Conservation (phyloP, 2,329 filamentous ascomycete genomes). For the Penicillium sclerotigenum region DNA sequence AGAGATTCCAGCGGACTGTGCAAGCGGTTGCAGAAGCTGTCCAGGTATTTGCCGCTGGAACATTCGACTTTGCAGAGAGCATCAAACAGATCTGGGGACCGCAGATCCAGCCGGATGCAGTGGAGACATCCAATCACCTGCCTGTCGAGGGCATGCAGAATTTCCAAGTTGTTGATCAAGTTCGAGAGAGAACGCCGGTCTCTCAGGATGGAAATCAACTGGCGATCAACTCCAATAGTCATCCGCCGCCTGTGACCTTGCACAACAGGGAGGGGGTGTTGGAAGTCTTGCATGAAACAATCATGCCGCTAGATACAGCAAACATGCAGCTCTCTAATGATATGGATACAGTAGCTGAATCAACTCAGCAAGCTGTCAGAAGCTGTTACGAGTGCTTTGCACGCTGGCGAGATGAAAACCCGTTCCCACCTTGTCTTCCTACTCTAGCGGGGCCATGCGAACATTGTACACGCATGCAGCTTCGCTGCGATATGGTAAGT, state of each 20-base stretch:
- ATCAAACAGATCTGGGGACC: neutral
- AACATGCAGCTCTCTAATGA: neutral
- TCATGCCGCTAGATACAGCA: neutral
- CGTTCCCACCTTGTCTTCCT: neutral
- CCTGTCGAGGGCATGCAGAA: neutral
- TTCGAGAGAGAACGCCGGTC: neutral
- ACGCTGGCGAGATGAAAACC: neutral
- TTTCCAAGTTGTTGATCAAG: neutral
- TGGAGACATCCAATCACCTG: neutral
- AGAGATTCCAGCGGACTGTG: neutral
- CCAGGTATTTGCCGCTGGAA: neutral
- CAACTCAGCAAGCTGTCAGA: neutral
- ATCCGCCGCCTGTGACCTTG: neutral
- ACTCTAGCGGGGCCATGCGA: neutral
- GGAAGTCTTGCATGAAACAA: neutral
- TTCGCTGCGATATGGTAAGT: neutral
- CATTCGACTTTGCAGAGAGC: neutral
- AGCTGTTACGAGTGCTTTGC: neutral
- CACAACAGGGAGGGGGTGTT: neutral
- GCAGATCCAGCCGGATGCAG: neutral
- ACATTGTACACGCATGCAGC: neutral
- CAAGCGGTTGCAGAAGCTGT: neutral
- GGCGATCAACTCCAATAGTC: neutral
- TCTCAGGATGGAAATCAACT: neutral
- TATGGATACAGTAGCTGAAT: neutral